A percentile compares a stretch with the other conserved stretches of the same genome.
Evolutionary conservation across 2,329 filamentous ascomycete species (phyloP).

Genomic region (Helminthosporium solani): DNA sequence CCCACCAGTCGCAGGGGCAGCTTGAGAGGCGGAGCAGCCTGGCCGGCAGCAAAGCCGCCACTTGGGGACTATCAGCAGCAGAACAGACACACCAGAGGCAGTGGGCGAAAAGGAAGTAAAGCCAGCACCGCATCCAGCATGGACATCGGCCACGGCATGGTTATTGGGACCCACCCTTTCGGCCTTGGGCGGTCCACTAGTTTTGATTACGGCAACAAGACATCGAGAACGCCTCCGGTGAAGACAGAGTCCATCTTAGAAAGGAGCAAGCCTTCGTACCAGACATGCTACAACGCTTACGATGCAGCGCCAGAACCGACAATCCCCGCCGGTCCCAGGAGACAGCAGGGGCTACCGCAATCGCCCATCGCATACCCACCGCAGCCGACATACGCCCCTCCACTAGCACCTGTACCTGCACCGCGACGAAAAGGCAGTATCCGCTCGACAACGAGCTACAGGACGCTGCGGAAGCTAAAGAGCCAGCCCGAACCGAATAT

Average conservation of each 20-base stretch:
- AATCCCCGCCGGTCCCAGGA: constrained; percentile 75
- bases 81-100: constrained; percentile 39
- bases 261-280: constrained; percentile 46
- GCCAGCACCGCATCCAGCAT: constrained; percentile 69
- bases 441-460: constrained; percentile 56
- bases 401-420: constrained; percentile 42
- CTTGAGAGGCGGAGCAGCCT: constrained; percentile 32
- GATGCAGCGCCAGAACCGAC: constrained; percentile 86
- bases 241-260: constrained; percentile 47
- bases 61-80: constrained; percentile 32
- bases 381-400: constrained; percentile 42
- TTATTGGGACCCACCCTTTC: constrained; percentile 60
- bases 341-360: constrained; percentile 44
- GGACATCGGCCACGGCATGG: constrained; percentile 62
- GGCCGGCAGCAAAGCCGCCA: constrained; percentile 19
- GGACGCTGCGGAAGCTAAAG: constrained; percentile 46
- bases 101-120: constrained; percentile 66
- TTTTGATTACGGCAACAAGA: constrained; percentile 59
- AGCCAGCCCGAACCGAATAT: constrained; percentile 45
- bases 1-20: constrained; percentile 34
- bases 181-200: constrained; percentile 64
- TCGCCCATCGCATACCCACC: constrained; percentile 42
- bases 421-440: constrained; percentile 60
- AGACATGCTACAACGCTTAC: constrained; percentile 59
- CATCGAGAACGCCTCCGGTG: constrained; percentile 20